Percentiles rank a stretch among this genome's conserved stretches.
Conservation (phyloP, 352 stramenopile species). For the Globisporangium viniferum region DNA sequence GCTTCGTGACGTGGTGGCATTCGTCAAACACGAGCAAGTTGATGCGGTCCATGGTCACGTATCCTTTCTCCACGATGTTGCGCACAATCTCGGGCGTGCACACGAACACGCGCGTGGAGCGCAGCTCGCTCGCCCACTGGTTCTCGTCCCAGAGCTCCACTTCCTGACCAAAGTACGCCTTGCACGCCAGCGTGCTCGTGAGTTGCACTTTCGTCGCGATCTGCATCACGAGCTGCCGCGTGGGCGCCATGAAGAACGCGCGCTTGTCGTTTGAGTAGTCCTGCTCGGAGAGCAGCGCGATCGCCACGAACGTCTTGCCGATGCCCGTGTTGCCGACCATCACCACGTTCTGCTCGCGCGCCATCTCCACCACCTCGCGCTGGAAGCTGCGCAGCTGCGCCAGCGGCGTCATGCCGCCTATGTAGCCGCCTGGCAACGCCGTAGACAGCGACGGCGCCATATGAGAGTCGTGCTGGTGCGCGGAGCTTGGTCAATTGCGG, state of each 20-base stretch:
- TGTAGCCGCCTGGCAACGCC: neutral
- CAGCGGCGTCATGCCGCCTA: constrained; percentile 22
- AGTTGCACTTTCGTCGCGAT: constrained; percentile 73
- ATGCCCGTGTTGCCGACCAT: constrained; percentile 84
- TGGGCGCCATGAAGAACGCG: constrained; percentile 81
- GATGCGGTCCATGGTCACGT: constrained; percentile 70
- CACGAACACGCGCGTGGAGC: constrained; percentile 68
- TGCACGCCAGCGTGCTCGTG: constrained; percentile 53
- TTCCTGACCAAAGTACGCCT: constrained; percentile 45
- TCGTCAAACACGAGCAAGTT: constrained; percentile 90
- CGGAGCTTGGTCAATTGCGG: neutral
- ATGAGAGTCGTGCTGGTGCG: neutral
- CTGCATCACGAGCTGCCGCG: constrained; percentile 76
- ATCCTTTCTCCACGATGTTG: constrained; percentile 81
- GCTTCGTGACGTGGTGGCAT: constrained; percentile 88
- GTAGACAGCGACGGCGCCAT: neutral
- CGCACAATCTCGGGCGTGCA: constrained; percentile 86
- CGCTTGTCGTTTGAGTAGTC: constrained; percentile 63
- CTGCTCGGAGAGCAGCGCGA: constrained; percentile 69
- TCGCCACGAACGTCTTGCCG: constrained; percentile 83
- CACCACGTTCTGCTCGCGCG: constrained; percentile 73
- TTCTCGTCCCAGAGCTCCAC: constrained; percentile 61
- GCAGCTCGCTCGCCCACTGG: constrained; percentile 60
- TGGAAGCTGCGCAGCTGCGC: constrained; percentile 63
- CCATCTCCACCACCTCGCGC: constrained; percentile 59